Evolutionary conservation across 1,139 yeast genomes (phyloP), one percentile per base, ranked within the genome.

Genomic region (Diutina pseudorugosa): DNA sequence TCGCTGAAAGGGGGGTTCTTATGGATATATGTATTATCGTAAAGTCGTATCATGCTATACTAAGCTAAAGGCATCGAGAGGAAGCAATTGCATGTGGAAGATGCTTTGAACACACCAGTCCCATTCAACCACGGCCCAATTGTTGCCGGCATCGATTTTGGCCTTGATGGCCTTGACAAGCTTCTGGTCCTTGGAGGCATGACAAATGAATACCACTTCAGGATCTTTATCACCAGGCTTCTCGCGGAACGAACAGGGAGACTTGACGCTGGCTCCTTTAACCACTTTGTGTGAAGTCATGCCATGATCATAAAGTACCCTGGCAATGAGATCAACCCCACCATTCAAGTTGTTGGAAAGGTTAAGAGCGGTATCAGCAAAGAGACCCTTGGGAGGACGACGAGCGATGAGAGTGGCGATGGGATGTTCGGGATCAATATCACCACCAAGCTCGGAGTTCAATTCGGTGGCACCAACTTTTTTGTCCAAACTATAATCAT

Each of bases 241-340:
- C 9, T 16, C 6, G 1, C 20, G 20, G 20, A 16, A 18, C 36
- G 4, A 14, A 14, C 36, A 30, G 11, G 36, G 36, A 14, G 14
- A 9, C 11, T 30, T 30, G 36, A 30, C 36, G 4, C n/a, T 30
- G n/a, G 36, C 36, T 30, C 36, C 36, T n/a, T 43, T 43, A 4
- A 19, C 68, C 11, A 73, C 62, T 4, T 64, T 68, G 23, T 45
- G 49, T 8, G 20, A 9, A 3, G 14, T 14, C 49, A 70, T 62
- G 0, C 95, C 95, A 63, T 89, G 95, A 2, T 83, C 77, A 47
- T 67, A 68, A 19, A 89, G 69, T 21, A 90, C 83, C 45, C 80
- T 72, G 1, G 82, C 71, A 5, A 88, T 76, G 1, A 82, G 76
- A 0, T 76, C 77, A 3, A 72, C 66, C 0, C 94, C 90, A 27